phyloP scores from a whole-genome alignment of 2,329 filamentous ascomycete species.

The Aureobasidium sp. region DNA sequence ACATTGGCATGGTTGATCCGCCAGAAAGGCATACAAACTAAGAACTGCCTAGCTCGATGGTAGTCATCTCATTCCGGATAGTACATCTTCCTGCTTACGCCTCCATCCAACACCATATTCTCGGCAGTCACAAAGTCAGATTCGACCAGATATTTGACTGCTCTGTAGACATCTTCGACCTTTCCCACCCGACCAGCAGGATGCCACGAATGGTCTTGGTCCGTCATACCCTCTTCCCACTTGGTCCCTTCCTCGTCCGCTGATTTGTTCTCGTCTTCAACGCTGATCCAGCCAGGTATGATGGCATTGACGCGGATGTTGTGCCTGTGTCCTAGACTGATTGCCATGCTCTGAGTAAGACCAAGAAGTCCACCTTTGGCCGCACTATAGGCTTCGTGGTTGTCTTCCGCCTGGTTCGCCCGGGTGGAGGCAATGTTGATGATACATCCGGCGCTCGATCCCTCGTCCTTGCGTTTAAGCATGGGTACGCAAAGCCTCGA shows the following conservation, averaged over 20 bases:
- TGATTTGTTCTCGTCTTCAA: conserved; percentile 36
- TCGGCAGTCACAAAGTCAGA: conserved; percentile 39
- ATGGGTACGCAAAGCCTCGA: conserved; percentile 21
- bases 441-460: conserved; percentile 22
- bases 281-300: conserved; percentile 48
- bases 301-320: conserved; percentile 45
- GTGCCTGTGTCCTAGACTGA: conserved; percentile 37
- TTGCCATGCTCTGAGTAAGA: conserved; percentile 43
- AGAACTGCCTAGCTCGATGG: background rate
- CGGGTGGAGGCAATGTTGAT: conserved; percentile 47
- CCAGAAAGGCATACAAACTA: background rate
- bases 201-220: conserved; percentile 44
- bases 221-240: conserved; percentile 43
- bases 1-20: no score
- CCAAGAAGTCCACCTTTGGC: conserved; percentile 47
- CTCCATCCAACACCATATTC: conserved; percentile 42
- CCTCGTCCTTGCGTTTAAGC: conserved; percentile 17
- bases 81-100: conserved; percentile 42
- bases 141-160: conserved; percentile 36
- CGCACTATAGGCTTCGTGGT: conserved; percentile 45
- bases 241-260: conserved; percentile 34
- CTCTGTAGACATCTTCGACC: conserved; percentile 40
- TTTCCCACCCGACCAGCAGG: conserved; percentile 44
- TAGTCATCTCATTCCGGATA: conserved; percentile 28
- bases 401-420: conserved; percentile 42